A percentile compares a stretch with the other conserved stretches of the same genome.
These are phyloP conservation scores for Trichoderma endophyticum DNA, from an alignment of 2,329 filamentous ascomycete genomes.

Conservation along the genomic window DNA sequence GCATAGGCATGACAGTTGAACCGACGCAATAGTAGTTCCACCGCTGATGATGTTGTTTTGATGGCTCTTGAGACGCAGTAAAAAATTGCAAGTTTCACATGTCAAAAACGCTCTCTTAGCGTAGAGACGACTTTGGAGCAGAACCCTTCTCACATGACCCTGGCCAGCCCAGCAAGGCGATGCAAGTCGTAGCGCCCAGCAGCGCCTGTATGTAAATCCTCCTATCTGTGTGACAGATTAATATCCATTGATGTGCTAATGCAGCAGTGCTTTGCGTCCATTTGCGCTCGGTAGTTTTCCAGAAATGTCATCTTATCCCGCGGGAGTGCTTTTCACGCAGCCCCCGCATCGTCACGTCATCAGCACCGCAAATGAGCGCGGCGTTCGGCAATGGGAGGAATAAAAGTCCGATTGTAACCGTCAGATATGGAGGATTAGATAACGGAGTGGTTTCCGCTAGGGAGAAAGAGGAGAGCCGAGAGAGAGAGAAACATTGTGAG, in stretches of 20 bases:
- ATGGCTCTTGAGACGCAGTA: background rate
- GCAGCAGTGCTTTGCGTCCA: slow-evolving; percentile 9
- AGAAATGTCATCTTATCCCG: background rate
- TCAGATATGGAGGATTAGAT: background rate
- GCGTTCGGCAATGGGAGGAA: background rate
- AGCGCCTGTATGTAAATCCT: background rate
- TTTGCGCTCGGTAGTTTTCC: background rate
- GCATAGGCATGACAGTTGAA: background rate
- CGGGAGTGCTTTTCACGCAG: background rate
- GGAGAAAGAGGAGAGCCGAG: background rate
- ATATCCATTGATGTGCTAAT: background rate
- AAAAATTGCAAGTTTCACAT: background rate
- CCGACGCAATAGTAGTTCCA: background rate
- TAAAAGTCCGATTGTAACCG: background rate
- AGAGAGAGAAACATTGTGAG: background rate
- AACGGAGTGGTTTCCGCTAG: background rate
- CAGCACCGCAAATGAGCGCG: slow-evolving; percentile 6
- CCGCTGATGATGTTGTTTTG: background rate
- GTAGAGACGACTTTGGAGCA: background rate
- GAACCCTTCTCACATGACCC: background rate
- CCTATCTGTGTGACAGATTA: background rate
- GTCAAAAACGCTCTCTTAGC: background rate
- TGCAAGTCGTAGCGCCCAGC: background rate
- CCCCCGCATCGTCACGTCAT: slow-evolving; percentile 16
- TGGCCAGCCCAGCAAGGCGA: background rate